Percentiles rank a stretch among this genome's conserved stretches.
phyloP scores from a whole-genome alignment of 441 rosid genomes.

The Syzygium malaccense region DNA sequence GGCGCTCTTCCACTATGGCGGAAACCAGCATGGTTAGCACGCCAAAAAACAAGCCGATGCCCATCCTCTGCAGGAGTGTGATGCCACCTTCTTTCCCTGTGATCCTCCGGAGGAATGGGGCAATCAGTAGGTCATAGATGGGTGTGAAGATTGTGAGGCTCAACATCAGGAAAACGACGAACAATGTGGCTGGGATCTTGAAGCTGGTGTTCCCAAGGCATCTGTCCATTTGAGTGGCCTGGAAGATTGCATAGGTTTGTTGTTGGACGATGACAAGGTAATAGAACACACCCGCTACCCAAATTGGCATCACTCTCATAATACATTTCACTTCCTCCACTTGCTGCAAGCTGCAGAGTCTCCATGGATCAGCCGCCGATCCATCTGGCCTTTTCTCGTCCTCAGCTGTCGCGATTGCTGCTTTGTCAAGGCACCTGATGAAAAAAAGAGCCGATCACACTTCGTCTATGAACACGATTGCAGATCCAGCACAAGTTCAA shows the following conservation, averaged over 20 bases:
- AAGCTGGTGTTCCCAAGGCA: too few species aligned
- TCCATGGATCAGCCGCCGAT: background rate
- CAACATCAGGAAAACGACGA: background rate
- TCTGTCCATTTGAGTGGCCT: too few species aligned
- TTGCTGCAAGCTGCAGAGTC: background rate
- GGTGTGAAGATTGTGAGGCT: background rate
- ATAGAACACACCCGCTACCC: background rate
- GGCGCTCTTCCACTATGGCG: background rate
- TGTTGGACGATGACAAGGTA: too few species aligned
- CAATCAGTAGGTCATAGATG: fast-evolving
- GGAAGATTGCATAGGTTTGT: too few species aligned
- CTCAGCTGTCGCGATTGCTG: background rate
- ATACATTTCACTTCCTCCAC: background rate
- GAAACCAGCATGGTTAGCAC: too few species aligned
- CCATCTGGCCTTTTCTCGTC: background rate
- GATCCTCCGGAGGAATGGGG: too few species aligned
- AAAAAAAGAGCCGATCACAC: background rate
- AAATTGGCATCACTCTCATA: fast-evolving
- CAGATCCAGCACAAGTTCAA: background rate
- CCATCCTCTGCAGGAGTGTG: too few species aligned
- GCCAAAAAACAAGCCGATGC: too few species aligned
- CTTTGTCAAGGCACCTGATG: background rate
- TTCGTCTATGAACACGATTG: background rate
- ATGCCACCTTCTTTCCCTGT: too few species aligned
- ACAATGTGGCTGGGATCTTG: too few species aligned